phyloP scores from a whole-genome alignment of 1,284 basidiomycete genomes.

The Pseudozyma sp. region DNA sequence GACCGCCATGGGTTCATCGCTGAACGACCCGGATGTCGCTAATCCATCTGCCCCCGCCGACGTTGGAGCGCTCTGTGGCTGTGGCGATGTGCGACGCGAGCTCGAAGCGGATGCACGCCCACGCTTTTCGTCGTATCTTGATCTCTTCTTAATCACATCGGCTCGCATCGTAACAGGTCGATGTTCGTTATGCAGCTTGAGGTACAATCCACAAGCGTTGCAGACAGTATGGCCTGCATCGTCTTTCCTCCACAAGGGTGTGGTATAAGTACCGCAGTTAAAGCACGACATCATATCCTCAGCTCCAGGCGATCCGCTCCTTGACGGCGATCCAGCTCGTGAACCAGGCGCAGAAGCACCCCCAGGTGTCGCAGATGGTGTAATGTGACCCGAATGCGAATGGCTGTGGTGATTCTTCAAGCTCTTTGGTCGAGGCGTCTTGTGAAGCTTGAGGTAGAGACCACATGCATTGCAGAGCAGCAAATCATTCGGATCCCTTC shows the following conservation, averaged over 20 bases:
- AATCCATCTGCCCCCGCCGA: slow-evolving; percentile 2
- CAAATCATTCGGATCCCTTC: slow-evolving; percentile 59
- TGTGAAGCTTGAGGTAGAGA: slow-evolving; percentile 66
- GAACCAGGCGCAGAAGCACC: slow-evolving; percentile 48
- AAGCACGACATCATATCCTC: slow-evolving; percentile 57
- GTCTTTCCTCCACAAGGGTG: slow-evolving; percentile 66
- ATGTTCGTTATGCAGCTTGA: slow-evolving; percentile 63
- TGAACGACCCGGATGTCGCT: not conserved
- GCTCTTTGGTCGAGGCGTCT: slow-evolving; percentile 60
- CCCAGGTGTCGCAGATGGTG: slow-evolving; percentile 49
- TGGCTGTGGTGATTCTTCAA: slow-evolving; percentile 57
- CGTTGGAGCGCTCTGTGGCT: slow-evolving; percentile 26
- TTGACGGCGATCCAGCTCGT: slow-evolving; percentile 32
- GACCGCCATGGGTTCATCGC: slow-evolving; percentile 24
- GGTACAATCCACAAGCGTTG: slow-evolving; percentile 64
- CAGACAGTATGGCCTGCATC: slow-evolving; percentile 61
- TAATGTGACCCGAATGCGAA: slow-evolving; percentile 49
- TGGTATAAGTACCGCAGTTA: slow-evolving; percentile 67
- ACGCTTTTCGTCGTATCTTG: slow-evolving; percentile 59
- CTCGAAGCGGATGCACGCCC: slow-evolving; percentile 24
- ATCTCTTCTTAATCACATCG: slow-evolving; percentile 65
- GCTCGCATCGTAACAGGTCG: slow-evolving; percentile 63
- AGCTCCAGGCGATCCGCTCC: slow-evolving; percentile 24
- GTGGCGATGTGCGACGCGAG: slow-evolving; percentile 39
- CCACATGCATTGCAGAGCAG: slow-evolving; percentile 67